Conservation (phyloP, 345 rosid species). For the Rubroshorea leprosula region DNA sequence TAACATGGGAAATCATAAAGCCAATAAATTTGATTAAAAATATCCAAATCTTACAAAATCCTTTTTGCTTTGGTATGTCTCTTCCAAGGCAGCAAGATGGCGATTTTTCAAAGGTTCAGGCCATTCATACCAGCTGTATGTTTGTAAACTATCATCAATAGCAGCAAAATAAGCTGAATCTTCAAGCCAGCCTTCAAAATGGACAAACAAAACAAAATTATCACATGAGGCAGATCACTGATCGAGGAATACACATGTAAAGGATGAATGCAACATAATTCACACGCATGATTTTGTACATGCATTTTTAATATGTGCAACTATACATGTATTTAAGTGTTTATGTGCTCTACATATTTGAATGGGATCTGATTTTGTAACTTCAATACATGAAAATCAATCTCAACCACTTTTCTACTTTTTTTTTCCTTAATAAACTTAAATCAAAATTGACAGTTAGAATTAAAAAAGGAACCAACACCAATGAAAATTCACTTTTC, state of each 20-base stretch:
- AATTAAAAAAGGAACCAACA: background rate
- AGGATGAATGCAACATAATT: background rate
- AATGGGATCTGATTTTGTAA: background rate
- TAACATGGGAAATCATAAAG: background rate
- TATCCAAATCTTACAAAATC: constrained; percentile 59
- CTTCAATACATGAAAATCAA: background rate
- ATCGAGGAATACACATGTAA: background rate
- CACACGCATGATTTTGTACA: background rate
- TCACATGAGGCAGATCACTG: background rate
- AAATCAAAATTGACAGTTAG: background rate
- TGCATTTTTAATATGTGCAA: background rate
- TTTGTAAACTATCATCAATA: constrained; percentile 49
- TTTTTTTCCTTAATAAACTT: too few species aligned
- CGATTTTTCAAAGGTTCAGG: constrained; percentile 72
- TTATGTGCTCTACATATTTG: background rate
- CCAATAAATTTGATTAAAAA: constrained; percentile 11
- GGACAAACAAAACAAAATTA: constrained; percentile 9
- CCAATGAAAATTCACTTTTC: background rate
- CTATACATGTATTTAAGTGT: background rate
- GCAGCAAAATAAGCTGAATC: constrained; percentile 98
- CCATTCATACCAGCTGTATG: constrained; percentile 85
- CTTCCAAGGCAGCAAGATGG: constrained; percentile 86
- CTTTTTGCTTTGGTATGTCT: constrained; percentile 60
- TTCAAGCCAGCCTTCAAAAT: constrained; percentile 81
- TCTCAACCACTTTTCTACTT: background rate